Base-by-base conservation (phyloP, 768 basidiomycete genomes). In the Lyophyllum semitale region DNA sequence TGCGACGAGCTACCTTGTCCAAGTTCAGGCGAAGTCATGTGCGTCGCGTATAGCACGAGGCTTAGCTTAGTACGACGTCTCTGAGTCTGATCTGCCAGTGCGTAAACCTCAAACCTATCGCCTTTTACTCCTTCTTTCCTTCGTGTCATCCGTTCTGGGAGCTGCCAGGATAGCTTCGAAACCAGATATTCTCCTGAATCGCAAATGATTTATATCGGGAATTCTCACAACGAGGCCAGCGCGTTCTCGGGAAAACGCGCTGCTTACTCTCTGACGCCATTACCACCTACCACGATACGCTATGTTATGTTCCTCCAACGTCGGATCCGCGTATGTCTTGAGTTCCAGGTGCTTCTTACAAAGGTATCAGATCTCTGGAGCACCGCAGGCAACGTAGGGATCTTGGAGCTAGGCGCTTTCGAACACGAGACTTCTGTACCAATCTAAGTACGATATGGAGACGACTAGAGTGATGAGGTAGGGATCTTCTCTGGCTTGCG, bases 261-360 rank as follows among this genome's bases (percentile, higher is more conserved):
- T 25, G 23, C 11, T n/a, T 44, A 40, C 32, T 47, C 22, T 26
- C 35, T 46, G 23, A 29, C 41, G 37, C 35, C 18, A 46, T 49
- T 23, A 20, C 30, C 30, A 23, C 20, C 33, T 53, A 12, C 25
- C 43, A 22, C 13, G 17, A 17, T 3, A 15, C 17, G 23, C 42
- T 2, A 37, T 38, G 35, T 48, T 33, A 38, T 50, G 37, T 51
- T 58, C 61, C 61, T 62, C 58, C 27, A 37, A 59, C 35, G 38
- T 57, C 61, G 61, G 58, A 62, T 54, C 58, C 58, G 41, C 8
- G 29, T 38, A 27, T 22, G n/a, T 35, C 46, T 59, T 32, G 3
- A 15, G 33, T n/a, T 47, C 3, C 20, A 48, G 38, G n/a, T 23
- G 45, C 22, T 17, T 2, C 23, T 37, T 11, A n/a, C 23, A 18